Conservation (phyloP, 2,329 filamentous ascomycete genomes). For the Fusarium odoratissimum region DNA sequence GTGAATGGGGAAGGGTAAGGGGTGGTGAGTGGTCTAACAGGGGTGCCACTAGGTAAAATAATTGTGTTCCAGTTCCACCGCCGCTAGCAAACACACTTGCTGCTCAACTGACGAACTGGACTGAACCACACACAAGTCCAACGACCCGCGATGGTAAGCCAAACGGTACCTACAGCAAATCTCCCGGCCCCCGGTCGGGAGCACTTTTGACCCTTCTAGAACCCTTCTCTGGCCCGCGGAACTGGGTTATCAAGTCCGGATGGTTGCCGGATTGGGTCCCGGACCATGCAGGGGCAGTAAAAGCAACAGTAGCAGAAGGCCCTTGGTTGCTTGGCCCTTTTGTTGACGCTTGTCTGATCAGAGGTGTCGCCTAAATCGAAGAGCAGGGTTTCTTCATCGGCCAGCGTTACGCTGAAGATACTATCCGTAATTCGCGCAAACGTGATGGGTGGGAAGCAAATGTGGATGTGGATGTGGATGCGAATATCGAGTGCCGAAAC, state of each 20-base stretch:
- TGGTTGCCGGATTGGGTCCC: conserved; percentile 39
- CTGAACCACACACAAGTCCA: neutral
- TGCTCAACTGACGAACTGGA: neutral
- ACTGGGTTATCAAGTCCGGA: conserved; percentile 39
- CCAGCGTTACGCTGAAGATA: conserved; percentile 13
- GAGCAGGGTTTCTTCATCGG: conserved; percentile 10
- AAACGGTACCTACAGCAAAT: conserved; percentile 19
- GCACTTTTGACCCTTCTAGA: conserved; percentile 46
- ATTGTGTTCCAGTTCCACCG: conserved; percentile 26
- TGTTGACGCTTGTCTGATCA: conserved; percentile 18
- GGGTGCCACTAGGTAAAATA: conserved; percentile 37
- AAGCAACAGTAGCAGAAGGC: conserved; percentile 15
- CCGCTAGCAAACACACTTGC: conserved; percentile 8
- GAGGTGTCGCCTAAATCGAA: conserved; percentile 15
- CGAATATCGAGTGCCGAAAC: neutral
- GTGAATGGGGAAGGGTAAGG: conserved; percentile 18
- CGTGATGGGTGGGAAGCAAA: neutral
- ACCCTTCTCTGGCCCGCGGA: conserved; percentile 47
- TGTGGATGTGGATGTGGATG: neutral
- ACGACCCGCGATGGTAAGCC: neutral
- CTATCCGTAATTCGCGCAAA: conserved; percentile 24
- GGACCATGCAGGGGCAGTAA: conserved; percentile 33
- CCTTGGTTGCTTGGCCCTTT: conserved; percentile 20
- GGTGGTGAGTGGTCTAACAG: conserved; percentile 35
- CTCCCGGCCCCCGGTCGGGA: conserved; percentile 31